Conservation (phyloP, 75 land plant species). For the Isoetes taiwanensis region DNA sequence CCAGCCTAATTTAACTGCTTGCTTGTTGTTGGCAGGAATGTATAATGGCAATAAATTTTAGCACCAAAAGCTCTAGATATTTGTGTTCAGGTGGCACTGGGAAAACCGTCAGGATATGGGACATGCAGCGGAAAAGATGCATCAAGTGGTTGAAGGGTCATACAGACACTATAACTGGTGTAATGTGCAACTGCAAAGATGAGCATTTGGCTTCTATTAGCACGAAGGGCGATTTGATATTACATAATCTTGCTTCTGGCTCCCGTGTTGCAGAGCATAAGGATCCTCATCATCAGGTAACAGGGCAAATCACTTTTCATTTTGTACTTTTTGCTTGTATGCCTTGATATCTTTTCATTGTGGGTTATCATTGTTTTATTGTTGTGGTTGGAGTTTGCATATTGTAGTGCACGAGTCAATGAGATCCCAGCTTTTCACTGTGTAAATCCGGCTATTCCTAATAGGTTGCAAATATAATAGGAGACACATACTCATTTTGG, state of each 20-base stretch:
- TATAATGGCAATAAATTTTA: constrained; percentile 65
- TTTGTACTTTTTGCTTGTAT: not conserved
- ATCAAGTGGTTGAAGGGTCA: constrained; percentile 95
- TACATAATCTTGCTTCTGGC: constrained; percentile 96
- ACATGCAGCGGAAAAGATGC: constrained; percentile 82
- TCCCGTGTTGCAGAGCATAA: constrained; percentile 66
- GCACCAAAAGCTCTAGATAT: constrained; percentile 85
- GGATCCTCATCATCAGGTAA: constrained; percentile 91
- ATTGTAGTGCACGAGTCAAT: too few species aligned
- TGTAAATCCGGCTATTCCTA: too few species aligned
- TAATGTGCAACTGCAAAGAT: constrained; percentile 85
- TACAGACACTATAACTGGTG: constrained; percentile 75
- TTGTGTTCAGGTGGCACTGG: constrained; percentile 90
- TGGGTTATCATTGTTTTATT: not conserved
- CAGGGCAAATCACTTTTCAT: not conserved
- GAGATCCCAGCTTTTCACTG: too few species aligned
- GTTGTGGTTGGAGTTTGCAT: too few species aligned
- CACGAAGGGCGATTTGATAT: constrained; percentile 75
- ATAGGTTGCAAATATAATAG: too few species aligned
- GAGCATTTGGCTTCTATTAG: constrained; percentile 96
- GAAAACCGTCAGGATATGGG: constrained; percentile 90
- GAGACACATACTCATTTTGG: too few species aligned
- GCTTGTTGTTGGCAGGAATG: constrained; percentile 79
- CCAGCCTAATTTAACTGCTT: too few species aligned
- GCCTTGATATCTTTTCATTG: not conserved